Evolutionary conservation across 1,284 basidiomycete species (phyloP), one percentile per base, ranked within the genome.

Genomic region (Sporisorium iseilematis-ciliati): DNA sequence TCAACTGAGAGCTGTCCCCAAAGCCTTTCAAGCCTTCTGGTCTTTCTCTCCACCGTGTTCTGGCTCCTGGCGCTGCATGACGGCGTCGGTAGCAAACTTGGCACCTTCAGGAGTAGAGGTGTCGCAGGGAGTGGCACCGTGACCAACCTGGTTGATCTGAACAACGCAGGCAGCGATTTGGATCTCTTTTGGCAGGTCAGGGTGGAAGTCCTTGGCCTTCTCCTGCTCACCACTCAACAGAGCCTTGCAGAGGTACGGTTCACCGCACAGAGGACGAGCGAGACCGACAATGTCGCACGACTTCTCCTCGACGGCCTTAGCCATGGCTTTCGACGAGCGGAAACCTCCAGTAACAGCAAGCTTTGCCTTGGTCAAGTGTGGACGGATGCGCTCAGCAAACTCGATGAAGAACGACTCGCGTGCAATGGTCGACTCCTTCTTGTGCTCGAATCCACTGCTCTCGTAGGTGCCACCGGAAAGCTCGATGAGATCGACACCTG

Each of bases 401-500:
- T 67, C 82, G 64, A 73, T 72, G 58, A 87, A 75, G 89, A 85
- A 75, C 83, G 85, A 79, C 88, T 87, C 82, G 88, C 87, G 54
- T 88, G 90, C 59, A 26, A 70, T 71, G 35, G 75, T 78, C n/a
- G 73, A 68, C 46, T 74, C 68, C 61, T 71, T 64, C 57, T 77
- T 77, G 75, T 64, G 60, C 67, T 68, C 56, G 87, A 52, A 81
- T 91, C 92, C 90, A 72, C 92, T 91, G 33, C 88, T 89, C 82
- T 94, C 92, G 79, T 95, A 95, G 80, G 92, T 91, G 2, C 93
- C 93, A 7, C 93, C 94, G 66, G 91, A 93, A 62, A 95, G 90
- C 86, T 95, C 92, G 56, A 95, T 90, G 81, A 93, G 92, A 84
- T 94, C 93, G 2, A 94, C 84, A 33, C 75, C 75, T 6, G 75